phyloP scores from a whole-genome alignment of 106 monocot genomes.

The Acorus calamus region DNA sequence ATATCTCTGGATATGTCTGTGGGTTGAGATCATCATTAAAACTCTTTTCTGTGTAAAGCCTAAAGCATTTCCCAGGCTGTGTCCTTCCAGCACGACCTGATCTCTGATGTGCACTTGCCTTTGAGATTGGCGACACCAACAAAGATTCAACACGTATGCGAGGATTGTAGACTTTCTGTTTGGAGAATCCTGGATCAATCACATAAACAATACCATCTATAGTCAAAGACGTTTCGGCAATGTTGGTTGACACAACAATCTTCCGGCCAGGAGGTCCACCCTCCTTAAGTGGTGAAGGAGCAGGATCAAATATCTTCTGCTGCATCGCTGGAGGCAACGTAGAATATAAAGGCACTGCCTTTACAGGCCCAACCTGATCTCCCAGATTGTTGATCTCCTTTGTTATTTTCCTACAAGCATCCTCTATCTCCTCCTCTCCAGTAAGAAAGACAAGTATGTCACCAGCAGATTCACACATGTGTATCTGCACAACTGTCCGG shows the following conservation, averaged over 20 bases:
- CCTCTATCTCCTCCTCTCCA: slow-evolving; percentile 73
- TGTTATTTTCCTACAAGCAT: slow-evolving; percentile 53
- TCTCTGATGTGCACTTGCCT: slow-evolving; percentile 73
- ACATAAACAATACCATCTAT: slow-evolving; percentile 88
- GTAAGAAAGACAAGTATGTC: slow-evolving; percentile 71
- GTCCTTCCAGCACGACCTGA: slow-evolving; percentile 84
- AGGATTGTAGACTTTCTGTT: slow-evolving; percentile 76
- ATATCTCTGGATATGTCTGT: slow-evolving; percentile 72
- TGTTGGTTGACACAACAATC: slow-evolving; percentile 74
- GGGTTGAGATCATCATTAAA: slow-evolving; percentile 56
- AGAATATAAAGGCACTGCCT: slow-evolving; percentile 59
- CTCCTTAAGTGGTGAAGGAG: slow-evolving; percentile 46
- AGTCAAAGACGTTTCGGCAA: slow-evolving; percentile 73
- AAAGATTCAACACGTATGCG: slow-evolving; percentile 60
- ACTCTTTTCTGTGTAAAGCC: slow-evolving; percentile 63
- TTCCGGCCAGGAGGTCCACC: slow-evolving; percentile 63
- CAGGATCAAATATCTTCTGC: slow-evolving; percentile 64
- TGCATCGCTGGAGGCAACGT: slow-evolving; percentile 65
- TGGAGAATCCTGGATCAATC: slow-evolving; percentile 77
- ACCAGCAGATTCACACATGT: slow-evolving; percentile 58
- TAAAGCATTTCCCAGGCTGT: slow-evolving; percentile 72
- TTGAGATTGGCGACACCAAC: slow-evolving; percentile 63
- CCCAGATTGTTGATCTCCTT: slow-evolving; percentile 64
- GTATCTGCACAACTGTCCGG: slow-evolving; percentile 65
- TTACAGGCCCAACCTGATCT: slow-evolving; percentile 66